These are phyloP conservation scores for Karstenula rhodostoma DNA, from an alignment of 2,329 filamentous ascomycete genomes.

Conservation along the genomic window DNA sequence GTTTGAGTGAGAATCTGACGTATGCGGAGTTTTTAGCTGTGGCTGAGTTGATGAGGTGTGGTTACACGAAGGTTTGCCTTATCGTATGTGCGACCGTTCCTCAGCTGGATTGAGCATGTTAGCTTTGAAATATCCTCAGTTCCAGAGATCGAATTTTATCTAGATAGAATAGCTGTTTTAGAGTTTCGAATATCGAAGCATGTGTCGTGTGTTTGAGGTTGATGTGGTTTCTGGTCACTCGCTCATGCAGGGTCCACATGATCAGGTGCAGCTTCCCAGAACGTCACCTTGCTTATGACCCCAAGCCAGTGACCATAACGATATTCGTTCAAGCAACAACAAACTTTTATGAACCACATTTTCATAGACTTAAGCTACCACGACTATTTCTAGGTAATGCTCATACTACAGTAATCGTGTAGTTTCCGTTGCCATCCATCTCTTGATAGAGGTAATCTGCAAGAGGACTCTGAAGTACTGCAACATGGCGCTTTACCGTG, in stretches of 20 bases:
- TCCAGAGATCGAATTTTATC: too few species aligned
- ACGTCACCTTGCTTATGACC: not conserved
- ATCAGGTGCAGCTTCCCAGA: not conserved
- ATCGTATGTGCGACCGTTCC: not conserved
- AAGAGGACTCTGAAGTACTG: not conserved
- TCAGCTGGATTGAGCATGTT: not conserved
- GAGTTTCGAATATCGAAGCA: not conserved
- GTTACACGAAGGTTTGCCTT: constrained; percentile 3
- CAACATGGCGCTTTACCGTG: not conserved
- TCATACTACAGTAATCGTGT: not conserved
- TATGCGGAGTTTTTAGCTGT: not conserved
- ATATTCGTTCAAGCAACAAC: too few species aligned
- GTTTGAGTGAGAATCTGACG: not conserved
- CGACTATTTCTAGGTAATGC: not conserved
- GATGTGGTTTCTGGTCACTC: not conserved
- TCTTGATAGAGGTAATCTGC: not conserved
- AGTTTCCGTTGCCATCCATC: not conserved
- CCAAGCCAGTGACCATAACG: not conserved
- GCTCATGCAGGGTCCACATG: not conserved
- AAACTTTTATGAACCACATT: too few species aligned
- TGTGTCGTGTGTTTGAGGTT: not conserved
- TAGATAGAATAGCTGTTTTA: not conserved
- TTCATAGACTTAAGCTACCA: too few species aligned
- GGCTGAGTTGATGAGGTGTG: constrained; percentile 11
- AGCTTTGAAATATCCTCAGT: too few species aligned